Percentiles rank a stretch among this genome's conserved stretches.
Evolutionary conservation across 2,329 filamentous ascomycete species (phyloP).

Genomic region (Myriosclerotinia duriaeana): DNA sequence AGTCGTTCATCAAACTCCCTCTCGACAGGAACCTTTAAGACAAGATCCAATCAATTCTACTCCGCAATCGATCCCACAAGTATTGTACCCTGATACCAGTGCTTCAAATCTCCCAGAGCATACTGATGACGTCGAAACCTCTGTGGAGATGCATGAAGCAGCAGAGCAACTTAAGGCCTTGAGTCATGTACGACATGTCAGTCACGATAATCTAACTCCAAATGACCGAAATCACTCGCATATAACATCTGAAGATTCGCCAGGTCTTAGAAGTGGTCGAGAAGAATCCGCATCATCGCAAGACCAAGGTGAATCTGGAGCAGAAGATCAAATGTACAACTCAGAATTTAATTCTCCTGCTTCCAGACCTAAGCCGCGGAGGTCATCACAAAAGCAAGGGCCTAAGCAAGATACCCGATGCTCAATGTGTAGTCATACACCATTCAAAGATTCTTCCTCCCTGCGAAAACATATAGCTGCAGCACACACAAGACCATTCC

Average conservation of each 20-base stretch:
- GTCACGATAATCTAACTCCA: conserved; percentile 45
- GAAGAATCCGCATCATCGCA: conserved; percentile 48
- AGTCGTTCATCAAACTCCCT: conserved; percentile 26
- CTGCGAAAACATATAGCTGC: conserved; percentile 66
- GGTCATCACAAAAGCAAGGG: conserved; percentile 42
- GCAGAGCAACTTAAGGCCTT: conserved; percentile 66
- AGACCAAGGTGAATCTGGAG: conserved; percentile 43
- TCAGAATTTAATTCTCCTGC: conserved; percentile 41
- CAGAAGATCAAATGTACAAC: conserved; percentile 44
- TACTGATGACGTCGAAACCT: conserved; percentile 58
- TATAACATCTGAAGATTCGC: conserved; percentile 39
- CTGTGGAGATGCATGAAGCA: conserved; percentile 68
- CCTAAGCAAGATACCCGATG: conserved; percentile 62
- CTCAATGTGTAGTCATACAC: conserved; percentile 60
- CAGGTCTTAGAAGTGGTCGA: conserved; percentile 40
- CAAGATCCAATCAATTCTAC: conserved; percentile 36
- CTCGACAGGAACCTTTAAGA: conserved; percentile 32
- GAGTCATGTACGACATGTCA: conserved; percentile 60
- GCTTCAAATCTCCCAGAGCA: conserved; percentile 37
- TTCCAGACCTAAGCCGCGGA: conserved; percentile 38
- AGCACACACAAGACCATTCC: conserved; percentile 71
- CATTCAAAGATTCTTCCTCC: conserved; percentile 66
- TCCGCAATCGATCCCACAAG: conserved; percentile 33
- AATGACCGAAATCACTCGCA: conserved; percentile 40
- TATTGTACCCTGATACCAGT: conserved; percentile 35